Conservation (phyloP, 2,329 filamentous ascomycete genomes). For the Alternaria conjuncta region DNA sequence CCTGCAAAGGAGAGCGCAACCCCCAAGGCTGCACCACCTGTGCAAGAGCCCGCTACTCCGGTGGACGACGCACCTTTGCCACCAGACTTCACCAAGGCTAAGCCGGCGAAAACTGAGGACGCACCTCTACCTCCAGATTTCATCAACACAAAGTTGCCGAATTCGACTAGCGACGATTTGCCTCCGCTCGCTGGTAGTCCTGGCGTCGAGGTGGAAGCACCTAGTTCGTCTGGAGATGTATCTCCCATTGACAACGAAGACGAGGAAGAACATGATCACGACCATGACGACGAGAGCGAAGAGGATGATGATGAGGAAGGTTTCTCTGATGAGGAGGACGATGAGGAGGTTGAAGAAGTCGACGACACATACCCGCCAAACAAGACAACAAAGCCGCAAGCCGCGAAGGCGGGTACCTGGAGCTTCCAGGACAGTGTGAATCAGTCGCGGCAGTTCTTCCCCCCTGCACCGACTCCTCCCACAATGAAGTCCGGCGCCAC, state of each 20-base stretch:
- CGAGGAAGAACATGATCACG: constrained; percentile 35
- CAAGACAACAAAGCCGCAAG: constrained; percentile 20
- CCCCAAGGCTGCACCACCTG: constrained; percentile 44
- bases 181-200: constrained; percentile 57
- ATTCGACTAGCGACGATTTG: constrained; percentile 47
- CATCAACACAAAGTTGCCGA: constrained; percentile 34
- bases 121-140: constrained; percentile 48
- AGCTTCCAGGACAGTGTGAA: constrained; percentile 31
- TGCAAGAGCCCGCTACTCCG: constrained; percentile 28
- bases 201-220: constrained; percentile 51
- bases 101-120: constrained; percentile 35
- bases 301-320: constrained; percentile 47
- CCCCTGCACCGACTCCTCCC: constrained; percentile 43
- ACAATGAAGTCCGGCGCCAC: constrained; percentile 32
- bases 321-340: constrained; percentile 50
- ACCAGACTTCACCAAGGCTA: constrained; percentile 42
- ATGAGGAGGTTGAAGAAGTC: constrained; percentile 49
- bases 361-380: constrained; percentile 48
- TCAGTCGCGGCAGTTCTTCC: constrained; percentile 33
- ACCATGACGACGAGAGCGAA: constrained; percentile 52
- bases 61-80: constrained; percentile 49
- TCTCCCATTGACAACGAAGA: constrained; percentile 39
- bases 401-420: constrained; percentile 16
- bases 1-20: constrained; percentile 25
- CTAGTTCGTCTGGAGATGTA: constrained; percentile 42